Conservation (phyloP, 495 filamentous ascomycete species). For the Neurospora sp. region DNA sequence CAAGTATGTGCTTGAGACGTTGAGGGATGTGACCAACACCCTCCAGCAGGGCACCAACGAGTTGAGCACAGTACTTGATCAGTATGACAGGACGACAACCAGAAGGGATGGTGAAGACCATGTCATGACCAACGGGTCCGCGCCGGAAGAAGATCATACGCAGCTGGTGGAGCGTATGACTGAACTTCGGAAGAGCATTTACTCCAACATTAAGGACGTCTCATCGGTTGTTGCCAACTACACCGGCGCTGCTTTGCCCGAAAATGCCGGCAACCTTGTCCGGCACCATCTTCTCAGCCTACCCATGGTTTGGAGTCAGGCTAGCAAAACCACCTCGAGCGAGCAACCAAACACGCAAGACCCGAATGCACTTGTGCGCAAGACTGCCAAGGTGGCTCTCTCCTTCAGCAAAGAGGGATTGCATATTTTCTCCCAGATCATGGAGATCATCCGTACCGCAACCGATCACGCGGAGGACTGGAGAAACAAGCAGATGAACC, state of each 20-base stretch:
- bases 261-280: conserved; percentile 70
- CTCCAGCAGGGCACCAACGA: conserved; percentile 58
- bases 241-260: conserved; percentile 73
- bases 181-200: conserved; percentile 59
- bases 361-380: conserved; percentile 28
- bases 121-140: conserved; percentile 10
- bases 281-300: conserved; percentile 68
- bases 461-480: conserved; percentile 79
- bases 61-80: conserved; percentile 59
- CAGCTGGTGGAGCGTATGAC: conserved; percentile 51
- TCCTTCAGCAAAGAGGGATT: conserved; percentile 79
- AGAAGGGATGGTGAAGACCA: conserved; percentile 9
- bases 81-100: conserved; percentile 50
- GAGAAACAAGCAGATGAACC: conserved; percentile 53
- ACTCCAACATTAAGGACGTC: conserved; percentile 64
- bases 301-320: conserved; percentile 59
- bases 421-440: conserved; percentile 82
- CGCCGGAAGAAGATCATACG: conserved; percentile 23
- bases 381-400: conserved; percentile 58
- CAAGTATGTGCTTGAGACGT: conserved; percentile 64
- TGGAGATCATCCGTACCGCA: conserved; percentile 69
- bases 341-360: conserved; percentile 27
- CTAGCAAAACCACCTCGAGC: conserved; percentile 34
- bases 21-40: conserved; percentile 68
- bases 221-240: conserved; percentile 74